Evolutionary conservation across 768 basidiomycete genomes (phyloP), one percentile per base, ranked within the genome.

Genomic region (Russula emetica): DNA sequence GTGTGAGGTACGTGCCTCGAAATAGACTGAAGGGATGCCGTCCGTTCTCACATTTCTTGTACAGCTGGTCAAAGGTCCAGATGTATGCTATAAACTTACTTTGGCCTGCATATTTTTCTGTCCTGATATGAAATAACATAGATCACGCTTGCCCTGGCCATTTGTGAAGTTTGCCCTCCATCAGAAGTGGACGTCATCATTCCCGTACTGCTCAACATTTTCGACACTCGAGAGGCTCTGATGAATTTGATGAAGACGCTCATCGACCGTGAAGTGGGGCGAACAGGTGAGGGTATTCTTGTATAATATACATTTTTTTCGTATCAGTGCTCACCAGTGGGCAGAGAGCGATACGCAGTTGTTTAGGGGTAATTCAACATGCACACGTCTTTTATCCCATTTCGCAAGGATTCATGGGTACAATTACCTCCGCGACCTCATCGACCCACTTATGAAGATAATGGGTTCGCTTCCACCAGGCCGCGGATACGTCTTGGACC

Each of bases 361-460:
- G 9, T 97, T 98, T 78, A 82, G 95, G 55, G 81, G 89, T 64
- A 97, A 96, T 73, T 88, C 90, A 2, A 90, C 90, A 1, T 92
- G 87, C 69, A 90, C 90, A n/a, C 79, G 90, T 49, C 87, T 98
- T 62, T 76, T 97, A 51, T 92, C 92, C 7, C 84, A 86, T 2
- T 95, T 95, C 69, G 92, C 91, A 4, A 86, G 82, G 71, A 84
- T 89, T n/a, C 92, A 94, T 65, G 95, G 94, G 5, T 97, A 96
- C 73, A 86, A 87, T 62, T 97, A 96, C 73, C 78, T 97, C n/a
- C 83, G 94, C 22, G 83, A 81, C 51, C 79, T 95, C 26, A 82
- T 96, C 52, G 78, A 82, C 49, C 92, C 93, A 3, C 78, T 96
- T 34, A 80, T 97, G 66, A 82, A 86, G 67, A 83, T 82, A 24